These are phyloP conservation scores for Cryptococcus wingfieldii DNA, from an alignment of 1,284 basidiomycete species.

Conservation along the genomic window DNA sequence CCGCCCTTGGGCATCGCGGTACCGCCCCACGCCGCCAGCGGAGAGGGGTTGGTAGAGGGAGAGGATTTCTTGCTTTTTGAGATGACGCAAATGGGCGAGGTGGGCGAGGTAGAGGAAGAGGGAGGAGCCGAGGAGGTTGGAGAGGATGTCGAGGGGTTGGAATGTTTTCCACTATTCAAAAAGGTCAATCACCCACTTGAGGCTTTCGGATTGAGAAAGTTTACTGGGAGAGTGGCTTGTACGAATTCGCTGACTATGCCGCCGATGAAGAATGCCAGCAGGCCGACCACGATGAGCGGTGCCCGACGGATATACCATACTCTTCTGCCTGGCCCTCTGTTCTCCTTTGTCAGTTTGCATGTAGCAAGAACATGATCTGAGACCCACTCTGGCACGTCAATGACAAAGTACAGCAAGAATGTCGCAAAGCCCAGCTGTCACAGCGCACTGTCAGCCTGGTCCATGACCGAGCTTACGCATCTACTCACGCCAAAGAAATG, in stretches of 20 bases:
- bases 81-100: conserved; percentile 25
- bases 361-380: not conserved
- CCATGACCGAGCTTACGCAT: not conserved
- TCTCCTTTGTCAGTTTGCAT: conserved; percentile 1
- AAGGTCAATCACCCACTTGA: not conserved
- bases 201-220: conserved; percentile 8
- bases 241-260: conserved; percentile 45
- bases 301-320: conserved; percentile 48
- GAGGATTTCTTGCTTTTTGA: conserved; percentile 33
- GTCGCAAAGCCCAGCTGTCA: conserved; percentile 45
- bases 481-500: conserved; percentile 47
- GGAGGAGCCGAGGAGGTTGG: conserved; percentile 44
- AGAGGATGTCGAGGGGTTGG: conserved; percentile 45
- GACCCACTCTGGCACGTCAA: conserved; percentile 47
- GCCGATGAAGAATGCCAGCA: conserved; percentile 40
- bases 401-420: conserved; percentile 44
- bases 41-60: conserved; percentile 45
- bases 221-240: conserved; percentile 45
- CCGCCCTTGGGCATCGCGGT: conserved; percentile 43
- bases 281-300: conserved; percentile 40
- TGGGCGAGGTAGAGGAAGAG: conserved; percentile 44
- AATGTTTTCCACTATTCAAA: conserved; percentile 43
- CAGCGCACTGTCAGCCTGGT: not conserved
- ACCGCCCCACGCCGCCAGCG: conserved; percentile 18
- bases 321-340: conserved; percentile 32